Conservation (phyloP, 2,329 filamentous ascomycete genomes). For the Microcyclosporella mali region DNA sequence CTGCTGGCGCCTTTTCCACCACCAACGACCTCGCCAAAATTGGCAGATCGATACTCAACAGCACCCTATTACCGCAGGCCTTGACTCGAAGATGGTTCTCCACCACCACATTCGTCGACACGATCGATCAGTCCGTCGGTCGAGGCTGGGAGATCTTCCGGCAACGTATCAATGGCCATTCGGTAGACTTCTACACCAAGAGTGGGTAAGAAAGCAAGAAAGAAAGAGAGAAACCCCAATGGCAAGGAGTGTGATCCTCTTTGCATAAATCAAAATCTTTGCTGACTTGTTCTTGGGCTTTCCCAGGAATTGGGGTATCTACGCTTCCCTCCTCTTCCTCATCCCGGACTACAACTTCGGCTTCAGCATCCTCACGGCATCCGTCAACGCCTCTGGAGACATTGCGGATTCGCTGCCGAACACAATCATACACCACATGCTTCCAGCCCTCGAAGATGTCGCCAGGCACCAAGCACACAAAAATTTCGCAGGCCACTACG, state of each 20-base stretch:
- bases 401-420: slow-evolving; percentile 15
- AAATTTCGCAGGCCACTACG: slow-evolving; percentile 26
- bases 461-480: slow-evolving; percentile 24
- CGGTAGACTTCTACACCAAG: slow-evolving; percentile 46
- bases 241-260: too few relatives aligned
- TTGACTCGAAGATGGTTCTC: slow-evolving; percentile 44
- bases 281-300: too few relatives aligned
- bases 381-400: slow-evolving; percentile 7
- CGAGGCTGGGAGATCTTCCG: slow-evolving; percentile 46
- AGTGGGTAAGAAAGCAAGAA: slow-evolving; percentile 29
- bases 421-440: slow-evolving; percentile 16
- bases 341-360: slow-evolving; percentile 45
- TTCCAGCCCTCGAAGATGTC: slow-evolving; percentile 26
- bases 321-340: slow-evolving; percentile 30
- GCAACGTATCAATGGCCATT: slow-evolving; percentile 34
- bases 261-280: too few relatives aligned
- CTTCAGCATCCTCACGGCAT: slow-evolving; percentile 36
- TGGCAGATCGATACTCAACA: slow-evolving; percentile 38
- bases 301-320: slow-evolving; percentile 27
- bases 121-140: slow-evolving; percentile 38
- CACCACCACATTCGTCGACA: slow-evolving; percentile 33
- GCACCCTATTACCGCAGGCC: slow-evolving; percentile 37
- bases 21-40: slow-evolving; percentile 23
- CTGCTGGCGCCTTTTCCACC: slow-evolving; percentile 15
- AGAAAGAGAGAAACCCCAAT: too few relatives aligned